Percentiles rank a stretch among this genome's conserved stretches.
phyloP scores from a whole-genome alignment of 495 filamentous ascomycete genomes.

The Pseudomonodictys pantanalensis region DNA sequence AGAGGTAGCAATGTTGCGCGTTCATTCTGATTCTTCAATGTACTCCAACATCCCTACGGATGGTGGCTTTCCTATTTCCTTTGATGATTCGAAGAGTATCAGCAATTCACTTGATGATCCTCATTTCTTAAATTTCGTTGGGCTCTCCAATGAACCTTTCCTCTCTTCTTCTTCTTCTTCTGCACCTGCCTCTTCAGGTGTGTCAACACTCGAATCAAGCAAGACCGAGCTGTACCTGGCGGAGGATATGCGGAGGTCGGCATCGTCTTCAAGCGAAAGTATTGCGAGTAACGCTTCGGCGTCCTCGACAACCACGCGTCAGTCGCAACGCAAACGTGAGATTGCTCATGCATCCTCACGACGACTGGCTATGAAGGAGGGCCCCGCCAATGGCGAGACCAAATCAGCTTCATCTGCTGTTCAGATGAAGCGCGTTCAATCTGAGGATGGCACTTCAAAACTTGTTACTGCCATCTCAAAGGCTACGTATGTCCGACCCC shows the following conservation, averaged over 20 bases:
- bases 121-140: conserved; percentile 25
- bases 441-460: conserved; percentile 58
- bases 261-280: conserved; percentile 22
- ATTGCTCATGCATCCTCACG: conserved; percentile 23
- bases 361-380: conserved; percentile 31
- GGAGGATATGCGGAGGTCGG: conserved; percentile 36
- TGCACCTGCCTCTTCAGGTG: conserved; percentile 23
- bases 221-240: conserved; percentile 21
- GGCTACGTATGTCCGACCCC: conserved; percentile 69
- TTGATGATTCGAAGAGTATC: conserved; percentile 26
- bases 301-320: conserved; percentile 24
- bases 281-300: conserved; percentile 29
- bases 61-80: conserved; percentile 14
- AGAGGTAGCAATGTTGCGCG: conserved; percentile 33
- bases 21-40: conserved; percentile 34
- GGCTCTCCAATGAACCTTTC: conserved; percentile 19
- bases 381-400: conserved; percentile 16
- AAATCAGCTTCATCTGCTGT: conserved; percentile 37
- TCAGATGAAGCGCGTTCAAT: conserved; percentile 55
- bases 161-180: conserved; percentile 21
- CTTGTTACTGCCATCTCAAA: conserved; percentile 64
- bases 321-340: conserved; percentile 31
- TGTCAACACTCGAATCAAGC: too few species aligned
- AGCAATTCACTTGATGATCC: conserved; percentile 22
- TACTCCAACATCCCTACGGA: conserved; percentile 16